Evolutionary conservation across 2,329 filamentous ascomycete species (phyloP), one percentile per base, ranked within the genome.

Genomic region (Arthrinium puccinioides): DNA sequence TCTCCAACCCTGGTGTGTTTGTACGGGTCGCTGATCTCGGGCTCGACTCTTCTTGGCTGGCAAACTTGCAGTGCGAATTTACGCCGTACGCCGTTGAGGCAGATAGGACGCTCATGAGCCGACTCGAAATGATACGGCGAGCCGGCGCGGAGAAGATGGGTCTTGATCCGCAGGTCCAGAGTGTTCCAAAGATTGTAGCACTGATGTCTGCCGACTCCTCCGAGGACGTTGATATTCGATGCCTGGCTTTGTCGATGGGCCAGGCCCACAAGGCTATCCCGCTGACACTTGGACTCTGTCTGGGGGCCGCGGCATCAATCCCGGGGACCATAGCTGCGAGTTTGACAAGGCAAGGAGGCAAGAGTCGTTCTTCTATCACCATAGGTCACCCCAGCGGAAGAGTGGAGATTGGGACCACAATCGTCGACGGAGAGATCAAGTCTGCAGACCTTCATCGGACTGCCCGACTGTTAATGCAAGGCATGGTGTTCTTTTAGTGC

Each of bases 401-500:
- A 30, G 52, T 73, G 14, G 64, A 69, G 38, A 66, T 74, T 15
- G 63, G 65, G 2, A 66, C 66, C 2, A 60, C 54, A 9, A 54
- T 67, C 14, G 41, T 39, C 5, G 46, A 61, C 18, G 68, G 64
- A 0, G 47, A 52, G 27, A 60, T 73, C 15, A 49, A 60, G 36
- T 66, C 63, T 13, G 70, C 68, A 0, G 61, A 66, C 40, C 44
- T 74, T 20, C 54, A 66, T 42, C 57, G 69, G 15, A 74, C 70
- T 0, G 68, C 67, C 7, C 60, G 67, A 35, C 52, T 71, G 5
- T 31, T 74, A 44, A 73, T 73, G 68, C 67, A 66, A 41, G 70
- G 70, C 0, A 49, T 62, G 5, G 63, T 72, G 3, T 69, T 61
- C 32, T 73, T 68, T 41, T 64, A 42, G 24, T 14, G 13, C 13